These are phyloP conservation scores for Candida tropicalis DNA, from an alignment of 1,139 yeast genomes.

Conservation along the genomic window DNA sequence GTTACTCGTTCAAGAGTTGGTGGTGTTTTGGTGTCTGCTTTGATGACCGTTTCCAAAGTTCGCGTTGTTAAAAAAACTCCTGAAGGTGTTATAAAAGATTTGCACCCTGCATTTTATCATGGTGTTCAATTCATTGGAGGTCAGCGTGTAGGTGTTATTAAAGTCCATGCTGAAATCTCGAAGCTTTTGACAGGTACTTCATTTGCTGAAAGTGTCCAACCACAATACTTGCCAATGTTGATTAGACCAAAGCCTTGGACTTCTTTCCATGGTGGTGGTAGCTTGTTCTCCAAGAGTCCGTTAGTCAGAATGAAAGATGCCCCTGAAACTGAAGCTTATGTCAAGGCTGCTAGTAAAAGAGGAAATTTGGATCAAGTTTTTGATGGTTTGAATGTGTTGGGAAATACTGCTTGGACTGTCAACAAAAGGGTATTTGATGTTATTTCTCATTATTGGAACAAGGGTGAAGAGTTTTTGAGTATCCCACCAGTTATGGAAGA, in stretches of 20 bases:
- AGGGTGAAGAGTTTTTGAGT: slow-evolving; percentile 76
- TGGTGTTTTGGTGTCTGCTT: slow-evolving; percentile 70
- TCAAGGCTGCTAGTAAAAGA: slow-evolving; percentile 78
- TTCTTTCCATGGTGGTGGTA: slow-evolving; percentile 81
- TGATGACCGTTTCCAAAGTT: slow-evolving; percentile 82
- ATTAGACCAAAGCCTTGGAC: slow-evolving; percentile 89
- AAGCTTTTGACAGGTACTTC: slow-evolving; percentile 69
- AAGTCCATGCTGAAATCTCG: slow-evolving; percentile 70
- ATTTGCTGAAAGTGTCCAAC: slow-evolving; percentile 70
- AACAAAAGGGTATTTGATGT: slow-evolving; percentile 71
- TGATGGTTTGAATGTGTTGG: slow-evolving; percentile 85
- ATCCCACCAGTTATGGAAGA: slow-evolving; percentile 68
- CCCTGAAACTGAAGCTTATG: slow-evolving; percentile 87
- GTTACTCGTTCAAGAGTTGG: slow-evolving; percentile 80
- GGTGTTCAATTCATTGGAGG: slow-evolving; percentile 82
- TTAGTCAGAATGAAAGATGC: slow-evolving; percentile 81
- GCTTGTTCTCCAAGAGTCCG: slow-evolving; percentile 58
- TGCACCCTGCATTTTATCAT: slow-evolving; percentile 91
- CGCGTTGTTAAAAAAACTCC: slow-evolving; percentile 81
- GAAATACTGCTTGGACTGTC: slow-evolving; percentile 91
- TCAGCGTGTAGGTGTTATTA: slow-evolving; percentile 77
- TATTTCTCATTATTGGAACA: slow-evolving; percentile 82
- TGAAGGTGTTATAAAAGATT: slow-evolving; percentile 65
- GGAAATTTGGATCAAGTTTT: slow-evolving; percentile 67
- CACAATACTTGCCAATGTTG: slow-evolving; percentile 92